These are phyloP conservation scores for Oryza nivara DNA, from an alignment of 176 grass and related monocot species.

Conservation along the genomic window DNA sequence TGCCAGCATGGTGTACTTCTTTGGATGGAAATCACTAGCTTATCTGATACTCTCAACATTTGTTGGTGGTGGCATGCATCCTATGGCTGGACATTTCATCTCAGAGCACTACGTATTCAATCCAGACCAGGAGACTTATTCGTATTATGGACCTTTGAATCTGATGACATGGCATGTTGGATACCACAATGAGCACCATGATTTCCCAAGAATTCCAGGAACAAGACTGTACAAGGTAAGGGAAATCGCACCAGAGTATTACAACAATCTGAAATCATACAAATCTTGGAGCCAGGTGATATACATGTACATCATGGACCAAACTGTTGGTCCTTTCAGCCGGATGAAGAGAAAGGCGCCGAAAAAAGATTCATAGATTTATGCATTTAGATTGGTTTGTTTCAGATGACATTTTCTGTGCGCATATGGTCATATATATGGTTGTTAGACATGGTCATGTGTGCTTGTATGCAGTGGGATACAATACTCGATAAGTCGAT, in stretches of 20 bases:
- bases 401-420: background rate
- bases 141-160: constrained; percentile 93
- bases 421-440: background rate
- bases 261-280: constrained; percentile 64
- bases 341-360: constrained; percentile 83
- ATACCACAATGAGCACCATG: constrained; percentile 98
- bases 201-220: constrained; percentile 91
- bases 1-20: constrained; percentile 58
- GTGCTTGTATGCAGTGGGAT: background rate
- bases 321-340: constrained; percentile 77
- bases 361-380: constrained; percentile 64
- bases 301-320: constrained; percentile 96
- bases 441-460: background rate
- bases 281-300: constrained; percentile 96
- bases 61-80: constrained; percentile 95
- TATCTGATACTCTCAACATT: constrained; percentile 86
- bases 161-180: constrained; percentile 91
- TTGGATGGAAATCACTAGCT: constrained; percentile 67
- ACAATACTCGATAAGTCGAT: background rate
- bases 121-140: constrained; percentile 85
- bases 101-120: constrained; percentile 95
- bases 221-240: constrained; percentile 76
- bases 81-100: constrained; percentile 94
- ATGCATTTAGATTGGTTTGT: background rate
- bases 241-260: constrained; percentile 88